phyloP scores from a whole-genome alignment of 805 yeast species.

The Candida ortonii region DNA sequence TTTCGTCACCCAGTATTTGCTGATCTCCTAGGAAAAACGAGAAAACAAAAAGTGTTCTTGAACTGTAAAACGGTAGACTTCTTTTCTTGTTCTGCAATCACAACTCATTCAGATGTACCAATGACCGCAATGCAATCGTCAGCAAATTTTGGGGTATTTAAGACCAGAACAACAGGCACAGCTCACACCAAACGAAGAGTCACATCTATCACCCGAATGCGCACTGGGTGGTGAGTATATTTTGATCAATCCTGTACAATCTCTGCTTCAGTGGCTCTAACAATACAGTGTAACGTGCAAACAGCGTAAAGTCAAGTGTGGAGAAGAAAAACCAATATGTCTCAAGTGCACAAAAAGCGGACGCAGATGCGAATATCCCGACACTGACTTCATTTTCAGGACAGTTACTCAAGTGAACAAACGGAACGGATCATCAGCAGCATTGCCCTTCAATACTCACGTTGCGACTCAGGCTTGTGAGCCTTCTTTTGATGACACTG shows the following conservation, averaged over 20 bases:
- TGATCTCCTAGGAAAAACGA: too few relatives aligned
- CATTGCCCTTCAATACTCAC: too few relatives aligned
- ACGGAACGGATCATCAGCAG: neutral
- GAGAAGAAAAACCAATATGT: conserved; percentile 9
- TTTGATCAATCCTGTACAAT: too few relatives aligned
- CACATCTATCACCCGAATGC: conserved; percentile 6
- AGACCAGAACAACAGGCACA: neutral
- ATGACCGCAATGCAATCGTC: too few relatives aligned
- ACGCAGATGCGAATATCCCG: conserved; percentile 10
- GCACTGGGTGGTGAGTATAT: conserved; percentile 13
- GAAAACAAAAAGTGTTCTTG: too few relatives aligned
- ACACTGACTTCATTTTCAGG: conserved; percentile 3
- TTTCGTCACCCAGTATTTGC: too few relatives aligned
- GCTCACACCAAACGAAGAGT: conserved; percentile 2
- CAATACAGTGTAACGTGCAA: conserved; percentile 9
- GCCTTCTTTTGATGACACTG: too few relatives aligned
- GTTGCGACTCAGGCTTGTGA: too few relatives aligned
- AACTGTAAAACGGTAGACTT: too few relatives aligned
- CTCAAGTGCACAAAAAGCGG: conserved; percentile 5
- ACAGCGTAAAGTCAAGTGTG: conserved; percentile 14
- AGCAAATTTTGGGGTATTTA: too few relatives aligned
- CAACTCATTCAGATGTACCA: too few relatives aligned
- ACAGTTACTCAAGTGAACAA: conserved; percentile 1
- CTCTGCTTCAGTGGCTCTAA: conserved; percentile 1
- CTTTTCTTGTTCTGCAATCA: too few relatives aligned